phyloP scores from a whole-genome alignment of 2,329 filamentous ascomycete species.

The Exophiala oligosperma region DNA sequence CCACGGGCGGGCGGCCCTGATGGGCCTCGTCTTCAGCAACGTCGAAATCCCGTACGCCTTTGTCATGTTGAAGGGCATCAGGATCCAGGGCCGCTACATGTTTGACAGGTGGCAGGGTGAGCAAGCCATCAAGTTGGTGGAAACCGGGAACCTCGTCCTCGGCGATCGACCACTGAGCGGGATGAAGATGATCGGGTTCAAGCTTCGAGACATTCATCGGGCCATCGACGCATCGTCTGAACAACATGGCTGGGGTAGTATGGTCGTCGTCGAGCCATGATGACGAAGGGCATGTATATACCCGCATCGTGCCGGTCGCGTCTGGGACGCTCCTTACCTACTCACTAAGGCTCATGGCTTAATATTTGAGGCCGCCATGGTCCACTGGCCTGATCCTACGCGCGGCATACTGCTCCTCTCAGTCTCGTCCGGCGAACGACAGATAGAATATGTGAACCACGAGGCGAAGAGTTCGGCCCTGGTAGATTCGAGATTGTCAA shows the following conservation, averaged over 20 bases:
- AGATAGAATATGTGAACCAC: too few relatives aligned
- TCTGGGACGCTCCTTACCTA: too few relatives aligned
- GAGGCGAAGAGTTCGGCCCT: too few relatives aligned
- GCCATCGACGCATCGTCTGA: neutral
- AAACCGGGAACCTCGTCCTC: conserved; percentile 1
- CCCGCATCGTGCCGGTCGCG: too few relatives aligned
- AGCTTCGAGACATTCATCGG: neutral
- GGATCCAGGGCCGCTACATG: conserved; percentile 5
- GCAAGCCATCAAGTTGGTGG: conserved; percentile 5
- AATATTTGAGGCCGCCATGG: too few relatives aligned
- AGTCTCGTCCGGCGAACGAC: too few relatives aligned
- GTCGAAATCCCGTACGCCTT: conserved; percentile 3
- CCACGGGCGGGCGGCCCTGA: neutral
- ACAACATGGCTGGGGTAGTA: neutral
- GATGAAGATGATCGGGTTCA: neutral
- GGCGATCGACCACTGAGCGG: neutral
- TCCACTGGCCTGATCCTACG: too few relatives aligned
- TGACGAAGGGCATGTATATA: too few relatives aligned
- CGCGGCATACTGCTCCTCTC: too few relatives aligned
- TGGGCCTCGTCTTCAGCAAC: neutral
- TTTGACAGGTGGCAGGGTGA: neutral
- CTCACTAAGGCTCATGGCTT: too few relatives aligned
- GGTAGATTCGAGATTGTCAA: too few relatives aligned
- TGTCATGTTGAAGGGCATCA: conserved; percentile 2
- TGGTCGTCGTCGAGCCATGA: conserved; percentile 6